Base-by-base conservation (phyloP, 345 rosid genomes). In the Punica granatum region DNA sequence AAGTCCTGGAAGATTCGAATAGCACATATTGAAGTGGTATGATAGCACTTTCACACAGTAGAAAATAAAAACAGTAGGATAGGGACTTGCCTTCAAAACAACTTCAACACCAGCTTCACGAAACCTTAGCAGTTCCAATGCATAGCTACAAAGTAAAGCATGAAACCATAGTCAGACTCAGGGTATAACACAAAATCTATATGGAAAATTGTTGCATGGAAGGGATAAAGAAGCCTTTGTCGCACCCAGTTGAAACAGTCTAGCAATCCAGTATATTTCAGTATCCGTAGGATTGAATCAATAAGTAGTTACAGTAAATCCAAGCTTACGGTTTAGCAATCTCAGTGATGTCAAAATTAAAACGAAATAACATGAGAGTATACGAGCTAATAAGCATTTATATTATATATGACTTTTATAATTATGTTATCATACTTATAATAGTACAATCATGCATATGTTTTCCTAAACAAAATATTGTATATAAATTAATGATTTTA, bases 41-140 rank as follows among this genome's bases (percentile, higher is more conserved):
- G 64, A 68, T 39, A 30, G 16, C 8, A 42, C 23, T 34, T 60
- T 70, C 25, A 69, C 58, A 34, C n/a, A 37, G 41, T 37, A 63
- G 12, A 42, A 59, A 60, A 67, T 53, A 69, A 39, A 8, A 67
- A 69, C 53, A 62, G 67, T 23, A 12, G 65, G 68, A 77, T 71
- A 49, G 34, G 67, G 70, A 69, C 71, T 77, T 82, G 75, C 97
- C 97, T 94, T 94, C 71, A 88, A 65, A 32, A 86, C 59, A 77
- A 93, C 94, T 90, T 93, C 98, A 70, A 93, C 86, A 59, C 98
- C 98, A 78, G 89, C 99, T 85, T 90, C 91, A 56, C 96, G 90
- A 46, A 94, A 94, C 76, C 76, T 85, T 25, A 94, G 86, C 80
- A 94, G 77, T 77, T 94, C 96, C 77, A 94, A 74, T 65, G 99